Conservation (phyloP, 2,329 filamentous ascomycete species). For the Anthostomella pinea region DNA sequence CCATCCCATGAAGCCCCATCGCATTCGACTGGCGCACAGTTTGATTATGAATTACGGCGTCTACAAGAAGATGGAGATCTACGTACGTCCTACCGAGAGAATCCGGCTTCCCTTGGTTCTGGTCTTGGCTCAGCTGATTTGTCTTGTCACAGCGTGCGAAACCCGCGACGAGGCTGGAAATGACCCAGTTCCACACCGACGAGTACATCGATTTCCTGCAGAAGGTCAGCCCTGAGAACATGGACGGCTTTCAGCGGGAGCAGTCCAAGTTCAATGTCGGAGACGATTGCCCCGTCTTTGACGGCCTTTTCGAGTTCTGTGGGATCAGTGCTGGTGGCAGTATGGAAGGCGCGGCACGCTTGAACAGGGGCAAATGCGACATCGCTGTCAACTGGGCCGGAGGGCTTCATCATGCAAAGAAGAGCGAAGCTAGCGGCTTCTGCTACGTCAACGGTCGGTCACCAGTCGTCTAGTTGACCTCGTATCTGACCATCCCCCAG, state of each 20-base stretch:
- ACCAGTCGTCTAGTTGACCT: neutral
- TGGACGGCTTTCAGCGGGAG: conserved; percentile 89
- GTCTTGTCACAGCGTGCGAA: conserved; percentile 63
- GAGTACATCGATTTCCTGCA: conserved; percentile 94
- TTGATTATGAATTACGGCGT: conserved; percentile 94
- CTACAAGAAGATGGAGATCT: conserved; percentile 95
- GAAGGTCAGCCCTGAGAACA: conserved; percentile 97
- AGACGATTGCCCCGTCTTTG: conserved; percentile 96
- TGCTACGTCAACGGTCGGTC: conserved; percentile 92
- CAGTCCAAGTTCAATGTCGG: conserved; percentile 93
- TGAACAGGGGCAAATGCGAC: conserved; percentile 88
- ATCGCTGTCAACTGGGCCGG: conserved; percentile 99
- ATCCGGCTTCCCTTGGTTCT: neutral
- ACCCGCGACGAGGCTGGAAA: conserved; percentile 82
- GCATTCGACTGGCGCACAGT: conserved; percentile 90
- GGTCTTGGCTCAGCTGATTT: neutral
- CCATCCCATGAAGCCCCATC: conserved; percentile 99
- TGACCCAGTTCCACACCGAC: conserved; percentile 90
- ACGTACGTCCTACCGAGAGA: conserved; percentile 61
- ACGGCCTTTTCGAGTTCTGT: conserved; percentile 96
- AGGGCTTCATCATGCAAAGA: conserved; percentile 95
- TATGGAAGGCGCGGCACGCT: conserved; percentile 86
- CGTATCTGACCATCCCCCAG: conserved; percentile 52
- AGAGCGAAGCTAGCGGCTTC: conserved; percentile 92
- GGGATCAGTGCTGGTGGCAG: conserved; percentile 92